Percentiles rank a stretch among this genome's conserved stretches.
phyloP scores from a whole-genome alignment of 768 basidiomycete species.

The Collybia sp. region DNA sequence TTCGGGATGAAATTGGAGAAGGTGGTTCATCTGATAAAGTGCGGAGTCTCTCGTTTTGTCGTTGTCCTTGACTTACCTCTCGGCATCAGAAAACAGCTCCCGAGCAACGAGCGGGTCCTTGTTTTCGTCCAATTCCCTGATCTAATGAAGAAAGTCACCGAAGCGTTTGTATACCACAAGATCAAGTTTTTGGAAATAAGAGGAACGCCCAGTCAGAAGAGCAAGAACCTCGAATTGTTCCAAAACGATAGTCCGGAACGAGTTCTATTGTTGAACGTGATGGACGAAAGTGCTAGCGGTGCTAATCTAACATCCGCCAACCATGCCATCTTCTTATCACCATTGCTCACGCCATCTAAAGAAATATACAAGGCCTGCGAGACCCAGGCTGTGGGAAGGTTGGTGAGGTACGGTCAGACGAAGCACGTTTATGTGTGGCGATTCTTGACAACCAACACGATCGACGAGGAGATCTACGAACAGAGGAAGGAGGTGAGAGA shows the following conservation, averaged over 20 bases:
- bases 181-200: conserved; percentile 80
- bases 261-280: conserved; percentile 85
- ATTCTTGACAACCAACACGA: conserved; percentile 82
- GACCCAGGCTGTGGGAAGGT: conserved; percentile 80
- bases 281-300: conserved; percentile 93
- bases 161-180: conserved; percentile 68
- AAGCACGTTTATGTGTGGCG: conserved; percentile 80
- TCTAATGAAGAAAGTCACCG: conserved; percentile 85
- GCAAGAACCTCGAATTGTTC: conserved; percentile 81
- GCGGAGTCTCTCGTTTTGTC: conserved; percentile 14
- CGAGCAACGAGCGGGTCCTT: conserved; percentile 76
- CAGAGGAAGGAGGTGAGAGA: conserved; percentile 33
- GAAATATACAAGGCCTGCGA: conserved; percentile 84
- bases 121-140: conserved; percentile 97
- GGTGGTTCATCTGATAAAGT: conserved; percentile 76
- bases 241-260: conserved; percentile 75
- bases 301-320: conserved; percentile 92
- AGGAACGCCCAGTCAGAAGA: conserved; percentile 71
- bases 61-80: conserved; percentile 4
- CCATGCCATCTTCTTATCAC: conserved; percentile 93
- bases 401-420: conserved; percentile 79
- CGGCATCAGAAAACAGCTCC: conserved; percentile 51
- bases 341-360: conserved; percentile 75
- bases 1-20: conserved; percentile 81
- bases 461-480: conserved; percentile 80